phyloP scores from a whole-genome alignment of 345 rosid species.

The Salix viminalis region DNA sequence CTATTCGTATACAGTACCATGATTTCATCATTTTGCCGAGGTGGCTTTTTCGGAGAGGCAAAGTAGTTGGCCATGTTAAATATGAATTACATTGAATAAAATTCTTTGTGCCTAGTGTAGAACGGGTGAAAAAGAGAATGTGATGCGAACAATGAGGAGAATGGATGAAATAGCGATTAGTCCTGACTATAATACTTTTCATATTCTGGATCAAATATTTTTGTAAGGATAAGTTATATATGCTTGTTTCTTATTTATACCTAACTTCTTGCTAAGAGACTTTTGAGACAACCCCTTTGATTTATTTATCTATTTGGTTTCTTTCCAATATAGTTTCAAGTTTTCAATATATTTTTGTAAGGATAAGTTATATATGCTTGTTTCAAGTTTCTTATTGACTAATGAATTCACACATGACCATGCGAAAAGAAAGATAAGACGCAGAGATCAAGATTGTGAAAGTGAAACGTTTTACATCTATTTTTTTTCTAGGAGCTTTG shows the following conservation, averaged over 20 bases:
- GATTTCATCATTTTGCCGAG: slow-evolving; percentile 81
- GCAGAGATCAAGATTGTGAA: too few relatives aligned
- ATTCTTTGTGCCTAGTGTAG: slow-evolving; percentile 92
- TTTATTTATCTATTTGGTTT: too few relatives aligned
- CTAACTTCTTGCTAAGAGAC: too few relatives aligned
- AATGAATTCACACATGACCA: too few relatives aligned
- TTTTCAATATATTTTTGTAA: too few relatives aligned
- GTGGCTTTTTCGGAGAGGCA: slow-evolving; percentile 76
- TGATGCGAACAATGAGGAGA: slow-evolving; percentile 75
- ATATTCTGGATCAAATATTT: slow-evolving; percentile 74
- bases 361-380: too few relatives aligned
- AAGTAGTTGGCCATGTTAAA: slow-evolving; percentile 58
- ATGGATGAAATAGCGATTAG: slow-evolving; percentile 73
- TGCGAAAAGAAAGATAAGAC: too few relatives aligned
- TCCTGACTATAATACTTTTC: slow-evolving; percentile 74
- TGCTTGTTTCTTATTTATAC: slow-evolving; percentile 1
- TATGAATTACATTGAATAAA: slow-evolving; percentile 78
- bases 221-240: slow-evolving; percentile 59
- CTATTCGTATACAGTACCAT: slow-evolving; percentile 77
- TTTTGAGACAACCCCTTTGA: too few relatives aligned
- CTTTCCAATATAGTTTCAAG: too few relatives aligned
- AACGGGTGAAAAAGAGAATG: slow-evolving; percentile 80
- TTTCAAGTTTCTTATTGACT: too few relatives aligned
- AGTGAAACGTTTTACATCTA: too few relatives aligned
- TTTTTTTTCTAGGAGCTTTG: too few relatives aligned